Conservation (phyloP, 2,329 filamentous ascomycete genomes). For the Trichothecium sympodiale region DNA sequence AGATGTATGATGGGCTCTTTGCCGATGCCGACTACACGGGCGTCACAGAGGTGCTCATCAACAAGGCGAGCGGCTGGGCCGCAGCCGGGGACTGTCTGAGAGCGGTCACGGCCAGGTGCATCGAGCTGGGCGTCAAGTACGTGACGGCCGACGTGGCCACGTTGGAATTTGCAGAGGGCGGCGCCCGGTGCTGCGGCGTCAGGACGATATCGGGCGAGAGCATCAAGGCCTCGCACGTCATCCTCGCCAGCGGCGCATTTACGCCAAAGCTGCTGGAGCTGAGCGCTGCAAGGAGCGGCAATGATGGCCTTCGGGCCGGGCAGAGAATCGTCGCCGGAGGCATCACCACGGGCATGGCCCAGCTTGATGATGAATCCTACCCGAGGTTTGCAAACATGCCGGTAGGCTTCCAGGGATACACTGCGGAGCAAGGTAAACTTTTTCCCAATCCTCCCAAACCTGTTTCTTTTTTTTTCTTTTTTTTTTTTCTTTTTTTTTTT, state of each 20-base stretch:
- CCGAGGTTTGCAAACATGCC: conserved; percentile 37
- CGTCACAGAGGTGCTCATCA: conserved; percentile 48
- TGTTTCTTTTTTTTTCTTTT: too few relatives aligned
- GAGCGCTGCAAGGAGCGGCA: conserved; percentile 35
- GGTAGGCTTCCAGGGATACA: conserved; percentile 30
- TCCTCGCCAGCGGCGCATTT: conserved; percentile 47
- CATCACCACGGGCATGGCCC: conserved; percentile 46
- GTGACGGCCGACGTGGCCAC: conserved; percentile 38
- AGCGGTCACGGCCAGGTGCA: conserved; percentile 38
- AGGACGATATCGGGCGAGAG: conserved; percentile 29
- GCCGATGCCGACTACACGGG: conserved; percentile 47
- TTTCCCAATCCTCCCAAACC: too few relatives aligned
- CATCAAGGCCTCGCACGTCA: conserved; percentile 36
- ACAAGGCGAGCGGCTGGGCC: conserved; percentile 52
- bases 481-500: background rate
- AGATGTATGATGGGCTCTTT: conserved; percentile 47
- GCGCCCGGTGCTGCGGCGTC: conserved; percentile 36
- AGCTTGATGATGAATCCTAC: conserved; percentile 35
- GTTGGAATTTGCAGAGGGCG: conserved; percentile 30
- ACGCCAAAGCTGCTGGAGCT: conserved; percentile 44
- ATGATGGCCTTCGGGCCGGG: conserved; percentile 36
- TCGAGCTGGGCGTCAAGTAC: conserved; percentile 49
- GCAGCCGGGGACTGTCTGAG: conserved; percentile 47
- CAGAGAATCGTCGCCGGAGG: conserved; percentile 46
- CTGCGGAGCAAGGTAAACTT: conserved; percentile 19